Evolutionary conservation across 192 early-diverging fungal genomes (phyloP).

Genomic region (Podochytrium sp.): DNA sequence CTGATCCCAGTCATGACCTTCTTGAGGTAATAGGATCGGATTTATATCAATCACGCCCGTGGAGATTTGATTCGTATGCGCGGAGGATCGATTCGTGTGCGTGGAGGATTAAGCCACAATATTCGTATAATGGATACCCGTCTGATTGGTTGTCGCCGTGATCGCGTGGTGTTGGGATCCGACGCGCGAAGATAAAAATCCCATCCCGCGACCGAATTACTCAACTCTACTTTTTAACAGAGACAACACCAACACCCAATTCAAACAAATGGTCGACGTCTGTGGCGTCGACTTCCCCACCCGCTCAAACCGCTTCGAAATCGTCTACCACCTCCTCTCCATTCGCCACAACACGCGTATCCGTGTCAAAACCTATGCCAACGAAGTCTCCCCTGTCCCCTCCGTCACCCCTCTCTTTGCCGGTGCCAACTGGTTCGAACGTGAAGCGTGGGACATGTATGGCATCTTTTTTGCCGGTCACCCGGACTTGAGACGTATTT

Average conservation of each 20-base stretch:
- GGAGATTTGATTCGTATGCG: no score
- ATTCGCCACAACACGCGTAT: conserved; percentile 90
- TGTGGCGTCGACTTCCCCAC: conserved; percentile 93
- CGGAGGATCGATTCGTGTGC: no score
- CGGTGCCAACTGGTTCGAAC: conserved; percentile 96
- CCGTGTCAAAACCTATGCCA: conserved; percentile 96
- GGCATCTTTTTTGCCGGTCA: conserved; percentile 95
- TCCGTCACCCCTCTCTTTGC: conserved; percentile 79
- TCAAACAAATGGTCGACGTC: conserved; percentile 89
- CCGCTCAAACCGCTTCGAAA: conserved; percentile 91
- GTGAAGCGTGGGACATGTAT: conserved; percentile 99
- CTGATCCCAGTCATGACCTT: conserved; percentile 83
- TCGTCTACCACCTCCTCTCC: conserved; percentile 92
- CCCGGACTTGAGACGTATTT: conserved; percentile 93
- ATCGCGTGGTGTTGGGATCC: no score
- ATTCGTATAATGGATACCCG: no score
- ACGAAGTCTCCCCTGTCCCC: conserved; percentile 88
- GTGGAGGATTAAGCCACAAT: no score
- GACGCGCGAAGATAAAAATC: no score
- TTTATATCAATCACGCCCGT: no score
- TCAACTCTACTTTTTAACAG: no score
- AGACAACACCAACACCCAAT: conserved; percentile 90
- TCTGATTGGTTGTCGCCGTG: no score
- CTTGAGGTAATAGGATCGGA: conserved; percentile 57
- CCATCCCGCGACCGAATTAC: no score